phyloP scores from a whole-genome alignment of 345 rosid genomes.

The Anastatica hierochuntica region DNA sequence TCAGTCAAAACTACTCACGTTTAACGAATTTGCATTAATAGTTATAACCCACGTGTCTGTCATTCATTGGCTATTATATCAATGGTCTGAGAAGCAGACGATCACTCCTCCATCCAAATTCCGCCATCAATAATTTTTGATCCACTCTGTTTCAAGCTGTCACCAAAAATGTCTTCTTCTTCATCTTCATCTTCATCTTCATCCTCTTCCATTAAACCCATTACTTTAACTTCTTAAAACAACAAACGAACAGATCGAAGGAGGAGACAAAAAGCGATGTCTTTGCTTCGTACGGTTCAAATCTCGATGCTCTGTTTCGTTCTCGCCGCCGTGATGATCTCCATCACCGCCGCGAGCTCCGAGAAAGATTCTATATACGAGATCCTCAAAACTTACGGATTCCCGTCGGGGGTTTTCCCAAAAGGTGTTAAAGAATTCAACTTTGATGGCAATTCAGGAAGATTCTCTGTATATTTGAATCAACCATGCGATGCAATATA shows the following conservation, averaged over 20 bases:
- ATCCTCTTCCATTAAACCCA: constrained; percentile 30
- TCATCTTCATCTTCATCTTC: constrained; percentile 21
- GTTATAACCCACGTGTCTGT: too few relatives aligned
- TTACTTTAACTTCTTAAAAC: neutral
- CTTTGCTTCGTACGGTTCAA: constrained; percentile 18
- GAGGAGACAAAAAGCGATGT: neutral
- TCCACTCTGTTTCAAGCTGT: constrained; percentile 59
- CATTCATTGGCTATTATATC: too few relatives aligned
- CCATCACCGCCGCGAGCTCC: constrained; percentile 6
- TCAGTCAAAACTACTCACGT: too few relatives aligned
- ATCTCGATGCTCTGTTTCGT: constrained; percentile 21
- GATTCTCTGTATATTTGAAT: constrained; percentile 58
- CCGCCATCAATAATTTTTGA: too few relatives aligned
- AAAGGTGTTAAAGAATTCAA: constrained; percentile 54
- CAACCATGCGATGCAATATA: constrained; percentile 80
- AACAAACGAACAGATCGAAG: too few relatives aligned
- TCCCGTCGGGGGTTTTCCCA: constrained; percentile 76
- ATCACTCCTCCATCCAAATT: too few relatives aligned
- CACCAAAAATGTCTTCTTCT: constrained; percentile 32
- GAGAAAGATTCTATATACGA: constrained; percentile 46
- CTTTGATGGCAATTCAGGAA: constrained; percentile 38
- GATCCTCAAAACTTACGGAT: constrained; percentile 43
- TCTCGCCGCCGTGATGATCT: constrained; percentile 4
- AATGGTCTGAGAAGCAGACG: too few relatives aligned
- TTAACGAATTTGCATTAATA: too few relatives aligned